phyloP scores from a whole-genome alignment of 129 eudicot species.

The Helianthus tuberosus region DNA sequence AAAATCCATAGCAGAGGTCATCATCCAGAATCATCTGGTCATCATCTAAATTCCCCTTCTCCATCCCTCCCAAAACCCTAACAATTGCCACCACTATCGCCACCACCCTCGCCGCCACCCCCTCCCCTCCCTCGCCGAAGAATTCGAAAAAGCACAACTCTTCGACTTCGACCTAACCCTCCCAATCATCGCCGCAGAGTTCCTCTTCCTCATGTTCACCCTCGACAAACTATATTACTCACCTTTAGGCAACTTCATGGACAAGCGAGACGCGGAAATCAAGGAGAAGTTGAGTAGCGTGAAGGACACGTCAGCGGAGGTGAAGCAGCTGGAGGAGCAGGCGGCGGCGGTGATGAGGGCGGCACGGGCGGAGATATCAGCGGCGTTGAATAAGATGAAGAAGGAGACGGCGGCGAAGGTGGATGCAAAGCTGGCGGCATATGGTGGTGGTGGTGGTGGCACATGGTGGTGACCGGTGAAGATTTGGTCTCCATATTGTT shows the following conservation, averaged over 20 bases:
- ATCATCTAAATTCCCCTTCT: slow-evolving; percentile 32
- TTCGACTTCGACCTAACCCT: slow-evolving; percentile 93
- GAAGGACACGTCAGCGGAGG: slow-evolving; percentile 75
- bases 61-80: slow-evolving; percentile 45
- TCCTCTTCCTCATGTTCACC: slow-evolving; percentile 76
- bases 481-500: no score
- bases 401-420: slow-evolving; percentile 81
- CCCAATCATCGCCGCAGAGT: slow-evolving; percentile 77
- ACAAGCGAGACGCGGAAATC: slow-evolving; percentile 62
- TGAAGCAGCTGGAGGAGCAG: slow-evolving; percentile 86
- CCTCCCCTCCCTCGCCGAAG: slow-evolving; percentile 82
- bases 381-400: slow-evolving; percentile 87
- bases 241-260: slow-evolving; percentile 87
- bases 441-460: no score
- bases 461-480: no score
- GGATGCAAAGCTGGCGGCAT: slow-evolving; percentile 74
- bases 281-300: slow-evolving; percentile 68
- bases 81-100: no score
- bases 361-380: slow-evolving; percentile 89
- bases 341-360: slow-evolving; percentile 94
- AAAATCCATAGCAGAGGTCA: no score
- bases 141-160: slow-evolving; percentile 80
- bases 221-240: slow-evolving; percentile 89
- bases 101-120: slow-evolving; percentile 44
- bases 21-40: no score